Evolutionary conservation across 768 basidiomycete species (phyloP), one percentile per base, ranked within the genome.

Genomic region (Lactarius evosmus): DNA sequence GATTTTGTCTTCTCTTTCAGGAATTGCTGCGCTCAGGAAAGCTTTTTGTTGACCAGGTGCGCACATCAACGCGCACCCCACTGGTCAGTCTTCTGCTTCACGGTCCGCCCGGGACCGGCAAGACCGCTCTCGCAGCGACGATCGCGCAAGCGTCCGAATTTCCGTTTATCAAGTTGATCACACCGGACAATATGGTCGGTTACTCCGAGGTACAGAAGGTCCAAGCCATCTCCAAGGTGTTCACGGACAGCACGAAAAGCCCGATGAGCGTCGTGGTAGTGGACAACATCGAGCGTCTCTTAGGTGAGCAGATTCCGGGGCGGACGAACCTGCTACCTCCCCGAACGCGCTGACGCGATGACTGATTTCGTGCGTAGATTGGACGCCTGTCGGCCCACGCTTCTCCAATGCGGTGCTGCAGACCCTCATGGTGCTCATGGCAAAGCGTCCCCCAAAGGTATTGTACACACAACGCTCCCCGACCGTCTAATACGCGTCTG

Each of bases 121-220:
- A 98, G 78, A 95, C 96, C 0, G 96, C 96, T 0, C 77, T 98
- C 51, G 96, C 91, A 2, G 96, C 94, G 7, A 90, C 91, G 5
- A 96, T 98, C 61, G 97, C 96, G 2, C 88, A 93, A 76, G 83
- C 84, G 29, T 98, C 96, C n/a, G 80, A 88, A 67, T 99, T 88
- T 76, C 97, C 97, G 0, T 99, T 99, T 79, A 96, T 99, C 79
- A 98, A 99, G 74, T 82, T 99, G 41, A 86, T 98, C 62, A 92
- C 95, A 2, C 93, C 97, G 0, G 97, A 98, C 71, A 87, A 82
- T 69, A 99, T 99, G 97, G 91, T 98, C 65, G 97, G 97, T 8
- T 95, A 85, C 75, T 85, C 87, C n/a, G 97, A 98, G 74, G 75
- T 81, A 16, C 93, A 95, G 74, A 98, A 99, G 78, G 88, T 99